These are phyloP conservation scores for Paramecium caudatum DNA, from an alignment of 73 alveolate species.

Conservation along the genomic window DNA sequence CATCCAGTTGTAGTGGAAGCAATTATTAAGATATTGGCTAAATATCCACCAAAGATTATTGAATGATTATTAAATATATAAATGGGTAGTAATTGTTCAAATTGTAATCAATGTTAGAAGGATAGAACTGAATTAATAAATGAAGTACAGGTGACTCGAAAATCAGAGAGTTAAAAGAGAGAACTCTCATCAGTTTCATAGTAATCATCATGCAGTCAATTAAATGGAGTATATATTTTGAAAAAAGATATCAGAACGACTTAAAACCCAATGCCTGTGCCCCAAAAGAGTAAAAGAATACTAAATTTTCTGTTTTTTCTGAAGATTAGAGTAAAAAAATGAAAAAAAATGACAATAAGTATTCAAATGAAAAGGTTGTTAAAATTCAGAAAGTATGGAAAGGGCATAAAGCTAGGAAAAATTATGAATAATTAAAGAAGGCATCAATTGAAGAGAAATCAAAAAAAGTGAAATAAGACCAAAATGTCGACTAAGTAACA, in stretches of 20 bases:
- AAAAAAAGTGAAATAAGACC: neutral
- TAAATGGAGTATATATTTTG: slow-evolving; percentile 1
- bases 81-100: slow-evolving; percentile 61
- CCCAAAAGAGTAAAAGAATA: neutral
- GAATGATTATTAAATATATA: neutral
- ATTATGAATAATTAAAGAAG: neutral
- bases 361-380: neutral
- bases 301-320: slow-evolving; percentile 4
- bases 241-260: slow-evolving; percentile 2
- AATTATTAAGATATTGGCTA: neutral
- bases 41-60: neutral
- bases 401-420: slow-evolving; percentile 46
- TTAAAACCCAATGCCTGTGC: neutral
- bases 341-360: neutral
- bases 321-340: slow-evolving; percentile 27
- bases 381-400: slow-evolving; percentile 41
- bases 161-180: slow-evolving; percentile 3
- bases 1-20: slow-evolving; percentile 39
- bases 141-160: neutral
- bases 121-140: neutral
- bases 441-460: neutral
- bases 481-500: neutral
- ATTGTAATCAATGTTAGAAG: slow-evolving; percentile 48
- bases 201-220: neutral
- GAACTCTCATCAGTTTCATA: neutral